Evolutionary conservation across 345 rosid genomes (phyloP), one percentile per base, ranked within the genome.

Genomic region (Erodium maritimum): DNA sequence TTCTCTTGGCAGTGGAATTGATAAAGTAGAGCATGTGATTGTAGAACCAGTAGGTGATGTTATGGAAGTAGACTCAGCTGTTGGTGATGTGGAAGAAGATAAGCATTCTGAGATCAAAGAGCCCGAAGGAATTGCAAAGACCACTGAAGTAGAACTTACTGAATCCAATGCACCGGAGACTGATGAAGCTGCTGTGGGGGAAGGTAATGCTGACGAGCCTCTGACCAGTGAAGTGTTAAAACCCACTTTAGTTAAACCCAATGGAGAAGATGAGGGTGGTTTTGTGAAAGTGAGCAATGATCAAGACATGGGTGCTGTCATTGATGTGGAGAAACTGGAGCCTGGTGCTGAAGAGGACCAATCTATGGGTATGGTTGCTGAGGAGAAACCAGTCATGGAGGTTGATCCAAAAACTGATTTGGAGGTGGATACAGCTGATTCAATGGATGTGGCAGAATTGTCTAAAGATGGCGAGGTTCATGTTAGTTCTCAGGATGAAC

Each of bases 61-160:
- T 54, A 62, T 58, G 63, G 77, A 76, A 42, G 73, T 73, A 54
- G 74, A 59, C 52, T 75, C 71, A 55, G 77, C 62, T 22, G 69
- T 61, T 50, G 79, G 73, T 21, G 79, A 65, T 66, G 50, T 59
- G 54, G 80, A 58, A 25, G 77, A 66, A 20, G 24, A 33, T 61
- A 64, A 71, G 73, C 60, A 69, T 29, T 22, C 62, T 52, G 80
- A 67, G 17, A 55, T 23, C 9, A 75, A 29, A n/a, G 51, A 59
- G 12, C 37, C 63, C 21, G 53, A 25, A 7, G 7, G 33, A 25
- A 25, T 25, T 25, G 33, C 33, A 3, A 25, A 25, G 33, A 25
- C 33, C 7, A 7, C 3, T 25, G 33, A 25, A 25, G 33, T 25
- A 25, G 33, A 25, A 25, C 33, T 25, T 7, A 25, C 3, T 25